phyloP scores from a whole-genome alignment of 306 rosid genomes.

The Fragaria nilgerrensis region DNA sequence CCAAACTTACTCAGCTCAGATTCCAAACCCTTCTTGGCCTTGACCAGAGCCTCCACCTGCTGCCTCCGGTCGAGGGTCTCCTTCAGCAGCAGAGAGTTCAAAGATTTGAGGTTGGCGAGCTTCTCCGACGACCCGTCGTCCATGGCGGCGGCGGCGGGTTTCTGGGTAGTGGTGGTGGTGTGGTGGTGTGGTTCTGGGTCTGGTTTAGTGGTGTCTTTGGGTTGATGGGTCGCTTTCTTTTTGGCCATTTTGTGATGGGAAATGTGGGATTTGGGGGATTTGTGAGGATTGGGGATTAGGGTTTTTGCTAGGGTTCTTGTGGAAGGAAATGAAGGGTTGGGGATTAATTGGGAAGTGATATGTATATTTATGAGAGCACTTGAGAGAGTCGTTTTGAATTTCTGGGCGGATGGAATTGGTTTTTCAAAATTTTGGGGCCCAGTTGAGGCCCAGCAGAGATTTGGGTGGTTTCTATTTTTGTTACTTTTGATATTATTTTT shows the following conservation, averaged over 20 bases:
- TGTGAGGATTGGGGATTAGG: constrained; percentile 27
- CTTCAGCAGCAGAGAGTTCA: constrained; percentile 58
- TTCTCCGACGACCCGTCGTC: constrained; percentile 37
- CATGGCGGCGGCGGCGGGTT: constrained; percentile 22
- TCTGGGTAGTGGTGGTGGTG: background rate
- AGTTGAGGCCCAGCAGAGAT: background rate
- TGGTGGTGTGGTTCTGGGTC: constrained; percentile 2
- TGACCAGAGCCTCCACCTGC: constrained; percentile 39
- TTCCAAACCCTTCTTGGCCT: constrained; percentile 34
- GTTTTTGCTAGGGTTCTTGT: constrained; percentile 31
- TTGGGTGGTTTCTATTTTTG: too few relatives aligned
- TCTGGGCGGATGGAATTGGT: constrained; percentile 1
- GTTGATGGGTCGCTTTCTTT: constrained; percentile 45
- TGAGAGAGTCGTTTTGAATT: background rate
- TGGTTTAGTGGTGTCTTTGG: constrained; percentile 17
- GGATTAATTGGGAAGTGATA: background rate
- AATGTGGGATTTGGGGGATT: constrained; percentile 17
- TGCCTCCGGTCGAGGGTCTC: constrained; percentile 49
- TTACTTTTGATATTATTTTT: too few relatives aligned
- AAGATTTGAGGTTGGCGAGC: constrained; percentile 61
- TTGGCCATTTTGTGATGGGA: constrained; percentile 54
- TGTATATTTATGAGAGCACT: background rate
- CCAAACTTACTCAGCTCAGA: constrained; percentile 27
- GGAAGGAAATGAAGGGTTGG: constrained; percentile 16
- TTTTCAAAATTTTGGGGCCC: background rate